A percentile compares a stretch with the other conserved stretches of the same genome.
Evolutionary conservation across 2,329 filamentous ascomycete genomes (phyloP).

Genomic region (Phaeosphaeria sp.): DNA sequence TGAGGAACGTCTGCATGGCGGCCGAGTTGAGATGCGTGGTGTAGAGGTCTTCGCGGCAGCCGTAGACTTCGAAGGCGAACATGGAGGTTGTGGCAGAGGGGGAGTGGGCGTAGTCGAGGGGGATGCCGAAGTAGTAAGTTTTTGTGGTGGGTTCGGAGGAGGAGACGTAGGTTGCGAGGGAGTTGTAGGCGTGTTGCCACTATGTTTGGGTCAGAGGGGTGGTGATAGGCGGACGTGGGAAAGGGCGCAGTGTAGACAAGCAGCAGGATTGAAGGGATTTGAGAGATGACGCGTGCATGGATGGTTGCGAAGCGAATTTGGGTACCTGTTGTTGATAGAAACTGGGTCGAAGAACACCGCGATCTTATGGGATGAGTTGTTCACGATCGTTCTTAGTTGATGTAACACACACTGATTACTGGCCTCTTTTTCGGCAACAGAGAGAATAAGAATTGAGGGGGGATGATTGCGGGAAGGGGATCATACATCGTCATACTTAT

Average conservation of each 20-base stretch:
- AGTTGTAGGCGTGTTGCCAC: constrained; percentile 53
- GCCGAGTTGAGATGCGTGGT: constrained; percentile 38
- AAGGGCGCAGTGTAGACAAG: no score
- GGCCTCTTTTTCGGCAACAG: no score
- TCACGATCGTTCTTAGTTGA: no score
- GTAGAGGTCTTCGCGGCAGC: constrained; percentile 41
- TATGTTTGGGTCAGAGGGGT: no score
- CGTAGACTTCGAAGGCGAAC: constrained; percentile 49
- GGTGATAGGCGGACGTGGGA: neutral
- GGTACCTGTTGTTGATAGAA: neutral
- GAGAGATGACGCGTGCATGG: no score
- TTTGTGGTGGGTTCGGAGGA: constrained; percentile 45
- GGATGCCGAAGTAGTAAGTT: constrained; percentile 55
- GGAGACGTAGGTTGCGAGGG: constrained; percentile 47
- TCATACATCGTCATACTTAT: constrained; percentile 42
- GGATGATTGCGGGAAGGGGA: neutral
- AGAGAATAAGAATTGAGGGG: no score
- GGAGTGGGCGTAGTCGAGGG: constrained; percentile 43
- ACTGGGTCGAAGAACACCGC: no score
- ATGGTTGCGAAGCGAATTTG: no score
- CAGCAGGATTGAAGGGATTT: no score
- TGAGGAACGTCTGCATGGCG: constrained; percentile 41
- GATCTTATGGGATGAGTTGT: no score
- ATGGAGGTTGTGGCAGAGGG: constrained; percentile 39
- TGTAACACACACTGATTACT: no score